These are phyloP conservation scores for Asterophora parasitica DNA, from an alignment of 768 basidiomycete genomes.

Conservation along the genomic window DNA sequence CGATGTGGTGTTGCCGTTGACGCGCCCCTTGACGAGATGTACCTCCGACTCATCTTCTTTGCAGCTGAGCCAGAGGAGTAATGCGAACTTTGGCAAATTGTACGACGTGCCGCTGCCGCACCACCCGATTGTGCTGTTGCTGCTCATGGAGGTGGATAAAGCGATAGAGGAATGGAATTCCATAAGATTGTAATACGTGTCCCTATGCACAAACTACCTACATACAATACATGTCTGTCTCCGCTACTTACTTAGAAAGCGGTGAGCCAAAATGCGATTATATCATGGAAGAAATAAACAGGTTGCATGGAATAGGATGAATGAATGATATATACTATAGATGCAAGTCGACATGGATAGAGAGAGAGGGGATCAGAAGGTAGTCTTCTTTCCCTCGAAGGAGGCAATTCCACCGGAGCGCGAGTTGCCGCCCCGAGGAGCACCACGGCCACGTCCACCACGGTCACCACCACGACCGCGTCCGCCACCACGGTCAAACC, in stretches of 20 bases:
- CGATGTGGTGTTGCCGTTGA: neutral
- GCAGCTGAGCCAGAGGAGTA: neutral
- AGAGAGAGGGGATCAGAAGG: conserved; percentile 35
- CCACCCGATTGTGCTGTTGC: conserved; percentile 26
- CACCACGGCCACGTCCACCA: conserved; percentile 42
- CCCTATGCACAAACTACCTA: conserved; percentile 1
- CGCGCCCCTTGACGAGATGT: neutral
- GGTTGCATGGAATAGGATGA: neutral
- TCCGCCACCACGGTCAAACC: conserved; percentile 37
- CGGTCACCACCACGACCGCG: conserved; percentile 38
- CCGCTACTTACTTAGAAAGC: too few species aligned
- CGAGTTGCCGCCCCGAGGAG: conserved; percentile 35
- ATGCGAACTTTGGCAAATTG: neutral
- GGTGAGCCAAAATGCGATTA: too few species aligned
- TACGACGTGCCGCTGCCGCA: conserved; percentile 12
- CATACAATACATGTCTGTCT: neutral
- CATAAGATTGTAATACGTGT: neutral
- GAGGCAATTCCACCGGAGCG: conserved; percentile 62
- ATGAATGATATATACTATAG: neutral
- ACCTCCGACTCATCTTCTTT: conserved; percentile 1
- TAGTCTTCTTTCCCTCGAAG: conserved; percentile 65
- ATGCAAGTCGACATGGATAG: neutral
- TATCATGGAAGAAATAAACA: neutral
- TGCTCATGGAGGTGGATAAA: conserved; percentile 30
- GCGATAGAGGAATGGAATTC: conserved; percentile 29